phyloP scores from a whole-genome alignment of 2,329 filamentous ascomycete species.

The Paecilomyces dactylethromorphus region DNA sequence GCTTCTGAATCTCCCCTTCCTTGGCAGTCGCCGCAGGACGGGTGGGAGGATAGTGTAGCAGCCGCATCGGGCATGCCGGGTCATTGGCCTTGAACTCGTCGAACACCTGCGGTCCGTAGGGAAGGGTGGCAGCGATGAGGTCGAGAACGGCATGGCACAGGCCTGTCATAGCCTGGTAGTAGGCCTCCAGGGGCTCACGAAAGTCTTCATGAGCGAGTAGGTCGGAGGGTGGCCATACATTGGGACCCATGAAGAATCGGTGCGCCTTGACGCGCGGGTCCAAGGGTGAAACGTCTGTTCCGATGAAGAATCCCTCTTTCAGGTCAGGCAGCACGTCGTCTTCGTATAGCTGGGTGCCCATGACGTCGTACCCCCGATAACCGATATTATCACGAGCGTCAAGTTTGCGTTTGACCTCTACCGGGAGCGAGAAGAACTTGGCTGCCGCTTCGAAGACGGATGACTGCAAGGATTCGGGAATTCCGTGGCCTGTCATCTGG shows the following conservation, averaged over 20 bases:
- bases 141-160: slow-evolving; percentile 37
- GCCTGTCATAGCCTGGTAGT: slow-evolving; percentile 32
- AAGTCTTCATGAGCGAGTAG: slow-evolving; percentile 29
- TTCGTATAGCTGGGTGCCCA: slow-evolving; percentile 32
- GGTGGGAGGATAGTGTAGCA: slow-evolving; percentile 45
- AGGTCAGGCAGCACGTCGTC: slow-evolving; percentile 17
- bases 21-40: slow-evolving; percentile 24
- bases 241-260: slow-evolving; percentile 34
- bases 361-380: slow-evolving; percentile 33
- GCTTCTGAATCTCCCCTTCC: slow-evolving; percentile 9
- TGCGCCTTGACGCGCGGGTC: slow-evolving; percentile 19
- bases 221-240: slow-evolving; percentile 35
- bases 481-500: slow-evolving; percentile 27
- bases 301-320: slow-evolving; percentile 14
- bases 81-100: slow-evolving; percentile 36
- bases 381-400: slow-evolving; percentile 24
- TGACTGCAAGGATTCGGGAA: slow-evolving; percentile 18
- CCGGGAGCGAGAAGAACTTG: slow-evolving; percentile 25
- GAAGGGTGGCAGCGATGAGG: slow-evolving; percentile 38
- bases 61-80: slow-evolving; percentile 38
- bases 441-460: slow-evolving; percentile 18
- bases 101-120: slow-evolving; percentile 31
- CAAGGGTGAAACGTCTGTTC: not conserved
- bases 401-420: slow-evolving; percentile 17
- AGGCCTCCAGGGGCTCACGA: slow-evolving; percentile 33